phyloP scores from a whole-genome alignment of 192 early-diverging fungal species.

The Rhizophagus clarus region DNA sequence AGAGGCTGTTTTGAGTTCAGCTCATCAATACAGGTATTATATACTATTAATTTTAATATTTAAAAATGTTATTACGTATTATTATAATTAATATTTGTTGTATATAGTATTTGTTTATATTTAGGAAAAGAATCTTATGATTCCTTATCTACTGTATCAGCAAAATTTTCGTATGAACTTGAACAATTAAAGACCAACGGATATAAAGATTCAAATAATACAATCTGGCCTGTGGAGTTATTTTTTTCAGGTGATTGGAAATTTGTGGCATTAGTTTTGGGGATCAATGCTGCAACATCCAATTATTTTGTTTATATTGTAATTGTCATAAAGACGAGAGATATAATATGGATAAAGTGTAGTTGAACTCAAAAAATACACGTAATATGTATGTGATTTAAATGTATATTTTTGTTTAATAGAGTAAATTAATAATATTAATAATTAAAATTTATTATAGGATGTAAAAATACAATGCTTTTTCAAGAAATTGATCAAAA shows the following conservation, averaged over 20 bases:
- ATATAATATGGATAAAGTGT: background rate
- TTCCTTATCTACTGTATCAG: background rate
- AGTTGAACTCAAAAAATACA: background rate
- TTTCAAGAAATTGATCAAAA: background rate
- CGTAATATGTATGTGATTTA: background rate
- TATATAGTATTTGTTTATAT: no score
- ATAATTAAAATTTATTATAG: conserved; percentile 8
- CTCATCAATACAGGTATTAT: background rate
- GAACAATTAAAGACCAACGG: background rate
- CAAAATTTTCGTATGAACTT: background rate
- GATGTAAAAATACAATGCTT: background rate
- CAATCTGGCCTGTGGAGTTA: background rate
- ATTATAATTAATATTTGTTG: background rate
- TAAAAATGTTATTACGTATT: background rate
- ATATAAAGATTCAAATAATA: conserved; percentile 2
- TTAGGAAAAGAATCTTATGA: background rate
- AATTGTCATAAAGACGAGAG: conserved; percentile 1
- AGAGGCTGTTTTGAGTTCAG: background rate
- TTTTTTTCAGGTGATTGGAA: conserved; percentile 8
- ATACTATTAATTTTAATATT: background rate
- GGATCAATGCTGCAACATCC: background rate
- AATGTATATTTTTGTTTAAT: no score
- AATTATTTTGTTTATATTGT: conserved; percentile 11
- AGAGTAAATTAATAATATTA: no score
- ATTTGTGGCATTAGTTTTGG: background rate